A percentile compares a stretch with the other conserved stretches of the same genome.
Conservation (phyloP, 2,329 filamentous ascomycete species). For the Calonectria multiphialidica region DNA sequence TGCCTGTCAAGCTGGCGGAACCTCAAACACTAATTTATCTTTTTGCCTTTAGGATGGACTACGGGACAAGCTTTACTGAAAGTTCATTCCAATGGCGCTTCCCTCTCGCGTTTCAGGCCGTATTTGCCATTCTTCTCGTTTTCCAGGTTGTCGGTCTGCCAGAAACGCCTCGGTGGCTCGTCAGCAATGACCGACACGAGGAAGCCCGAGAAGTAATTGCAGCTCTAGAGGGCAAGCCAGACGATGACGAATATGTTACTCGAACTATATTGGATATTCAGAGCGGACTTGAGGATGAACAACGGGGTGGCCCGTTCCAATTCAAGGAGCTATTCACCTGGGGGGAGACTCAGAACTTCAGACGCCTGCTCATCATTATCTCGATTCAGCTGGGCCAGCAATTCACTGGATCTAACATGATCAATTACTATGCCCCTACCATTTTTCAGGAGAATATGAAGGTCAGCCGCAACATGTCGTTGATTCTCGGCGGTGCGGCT, state of each 20-base stretch:
- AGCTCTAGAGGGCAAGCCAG: constrained; percentile 36
- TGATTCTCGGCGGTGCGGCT: constrained; percentile 63
- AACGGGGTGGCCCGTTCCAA: constrained; percentile 44
- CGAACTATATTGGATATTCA: constrained; percentile 58
- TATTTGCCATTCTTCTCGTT: constrained; percentile 50
- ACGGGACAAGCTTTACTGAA: constrained; percentile 16
- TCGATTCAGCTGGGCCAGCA: constrained; percentile 45
- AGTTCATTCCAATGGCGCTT: constrained; percentile 52
- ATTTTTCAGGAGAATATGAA: constrained; percentile 54
- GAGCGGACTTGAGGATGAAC: constrained; percentile 43
- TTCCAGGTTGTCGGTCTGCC: constrained; percentile 49
- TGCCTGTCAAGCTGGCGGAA: not conserved
- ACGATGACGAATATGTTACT: constrained; percentile 41
- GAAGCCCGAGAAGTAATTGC: constrained; percentile 51
- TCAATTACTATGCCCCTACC: constrained; percentile 50
- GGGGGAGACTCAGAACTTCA: constrained; percentile 20
- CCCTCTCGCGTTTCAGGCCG: constrained; percentile 55
- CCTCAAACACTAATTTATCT: not conserved
- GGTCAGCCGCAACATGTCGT: constrained; percentile 59
- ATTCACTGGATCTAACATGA: constrained; percentile 38
- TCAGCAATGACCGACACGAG: constrained; percentile 51
- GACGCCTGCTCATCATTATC: constrained; percentile 37
- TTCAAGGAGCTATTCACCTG: constrained; percentile 39
- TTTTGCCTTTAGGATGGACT: constrained; percentile 3
- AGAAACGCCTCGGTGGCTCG: constrained; percentile 57